Evolutionary conservation across 2,329 filamentous ascomycete species (phyloP), one percentile per base, ranked within the genome.

Genomic region (Balansia obtecta): DNA sequence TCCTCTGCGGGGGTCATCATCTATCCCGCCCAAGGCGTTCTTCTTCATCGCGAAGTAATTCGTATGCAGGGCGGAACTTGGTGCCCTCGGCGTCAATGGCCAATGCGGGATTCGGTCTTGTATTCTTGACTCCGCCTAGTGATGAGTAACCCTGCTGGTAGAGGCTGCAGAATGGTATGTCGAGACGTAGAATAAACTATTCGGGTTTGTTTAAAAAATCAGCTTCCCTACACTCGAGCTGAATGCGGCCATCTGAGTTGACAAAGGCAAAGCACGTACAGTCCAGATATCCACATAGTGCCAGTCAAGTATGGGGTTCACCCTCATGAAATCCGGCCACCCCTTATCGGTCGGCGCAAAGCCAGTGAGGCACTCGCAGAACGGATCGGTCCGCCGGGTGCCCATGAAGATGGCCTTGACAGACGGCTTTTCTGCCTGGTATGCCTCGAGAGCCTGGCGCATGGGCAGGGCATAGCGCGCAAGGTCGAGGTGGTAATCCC

Each of bases 271-370:
- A 15, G 34, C 34, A 75, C 87, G 73, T 62, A 94, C 89, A 16
- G 83, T 80, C 93, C 93, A 97, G 49, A 97, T 91, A 65, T 97
- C 91, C 11, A 81, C 79, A 66, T 96, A 95, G 65, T 93, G 88
- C 93, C 93, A 98, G 68, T 98, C 93, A 62, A 98, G 90, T 10
- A 98, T 86, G 0, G 93, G 91, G 67, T 98, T 89, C 53, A 97
- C 76, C 52, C 93, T 80, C 83, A 97, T 90, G 61, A 97, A 95
- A 42, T 75, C 71, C 37, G 93, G 93, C 93, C 93, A 98, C 2
- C 85, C 89, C 37, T 77, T 73, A 67, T 97, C 93, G 4, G 93
- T 98, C 47, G 76, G 78, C 63, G 95, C 87, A 63, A 97, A 97
- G 67, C 86, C 81, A 39, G 78, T 85, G 60, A 98, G 66, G 15